Evolutionary conservation across 2,329 filamentous ascomycete genomes (phyloP).

Genomic region (Westerdykella ornata): DNA sequence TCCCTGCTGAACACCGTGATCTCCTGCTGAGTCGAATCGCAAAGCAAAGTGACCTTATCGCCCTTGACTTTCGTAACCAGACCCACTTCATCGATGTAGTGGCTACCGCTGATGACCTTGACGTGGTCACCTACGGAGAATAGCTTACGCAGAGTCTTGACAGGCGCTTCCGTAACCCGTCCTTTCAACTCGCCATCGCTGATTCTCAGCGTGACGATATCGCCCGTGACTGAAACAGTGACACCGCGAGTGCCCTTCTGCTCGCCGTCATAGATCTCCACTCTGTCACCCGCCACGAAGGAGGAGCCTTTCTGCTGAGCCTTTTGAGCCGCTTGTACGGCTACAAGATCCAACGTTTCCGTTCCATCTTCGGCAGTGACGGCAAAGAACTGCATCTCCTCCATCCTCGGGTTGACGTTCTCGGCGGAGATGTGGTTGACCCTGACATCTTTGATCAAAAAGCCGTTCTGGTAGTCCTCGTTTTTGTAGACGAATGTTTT

Average conservation of each 20-base stretch:
- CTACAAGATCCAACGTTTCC: constrained; percentile 86
- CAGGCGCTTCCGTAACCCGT: constrained; percentile 84
- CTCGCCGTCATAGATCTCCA: constrained; percentile 93
- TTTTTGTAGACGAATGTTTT: constrained; percentile 80
- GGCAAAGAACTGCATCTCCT: constrained; percentile 93
- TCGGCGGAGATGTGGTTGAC: constrained; percentile 79
- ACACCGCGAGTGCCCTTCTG: constrained; percentile 86
- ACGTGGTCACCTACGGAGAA: constrained; percentile 95
- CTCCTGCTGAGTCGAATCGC: constrained; percentile 85
- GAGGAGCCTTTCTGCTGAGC: constrained; percentile 72
- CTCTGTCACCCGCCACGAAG: constrained; percentile 89
- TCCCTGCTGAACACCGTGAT: constrained; percentile 98
- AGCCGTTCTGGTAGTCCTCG: constrained; percentile 88
- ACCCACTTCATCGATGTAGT: constrained; percentile 89
- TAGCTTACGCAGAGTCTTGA: constrained; percentile 84
- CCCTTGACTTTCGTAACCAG: constrained; percentile 93
- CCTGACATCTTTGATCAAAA: constrained; percentile 88
- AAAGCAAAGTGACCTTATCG: constrained; percentile 86
- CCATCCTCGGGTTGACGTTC: constrained; percentile 85
- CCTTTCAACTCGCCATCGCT: constrained; percentile 75
- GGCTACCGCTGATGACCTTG: constrained; percentile 94
- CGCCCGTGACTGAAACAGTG: constrained; percentile 76
- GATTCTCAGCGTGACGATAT: constrained; percentile 85
- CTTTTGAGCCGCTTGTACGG: constrained; percentile 83
- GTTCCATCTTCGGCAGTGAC: constrained; percentile 84